A percentile compares a stretch with the other conserved stretches of the same genome.
Conservation (phyloP, 2,329 filamentous ascomycete genomes). For the Coniochaeta sp. region DNA sequence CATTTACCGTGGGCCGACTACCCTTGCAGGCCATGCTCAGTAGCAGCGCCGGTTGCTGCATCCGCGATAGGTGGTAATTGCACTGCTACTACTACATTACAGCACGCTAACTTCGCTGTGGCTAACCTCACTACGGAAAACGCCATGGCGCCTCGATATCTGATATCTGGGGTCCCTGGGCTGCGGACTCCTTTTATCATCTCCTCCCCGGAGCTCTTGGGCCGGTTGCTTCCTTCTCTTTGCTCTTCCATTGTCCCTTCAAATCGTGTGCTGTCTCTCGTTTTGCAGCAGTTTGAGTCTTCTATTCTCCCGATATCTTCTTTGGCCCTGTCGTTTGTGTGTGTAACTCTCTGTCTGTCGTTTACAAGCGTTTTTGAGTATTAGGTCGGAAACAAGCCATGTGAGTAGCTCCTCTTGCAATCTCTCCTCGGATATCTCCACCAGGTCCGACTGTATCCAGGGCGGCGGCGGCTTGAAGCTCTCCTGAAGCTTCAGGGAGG, state of each 20-base stretch:
- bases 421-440: background rate
- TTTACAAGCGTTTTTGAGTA: background rate
- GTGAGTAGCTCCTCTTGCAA: background rate
- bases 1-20: background rate
- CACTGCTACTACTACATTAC: background rate
- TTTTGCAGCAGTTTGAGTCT: background rate
- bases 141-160: slow-evolving; percentile 2
- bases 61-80: background rate
- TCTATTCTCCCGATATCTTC: background rate
- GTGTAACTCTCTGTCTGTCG: background rate
- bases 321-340: background rate
- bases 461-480: background rate
- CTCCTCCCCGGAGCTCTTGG: background rate
- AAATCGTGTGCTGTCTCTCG: background rate
- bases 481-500: background rate
- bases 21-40: background rate
- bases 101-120: background rate
- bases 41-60: background rate
- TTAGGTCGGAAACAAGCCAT: background rate
- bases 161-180: background rate
- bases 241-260: background rate
- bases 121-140: background rate
- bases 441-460: background rate
- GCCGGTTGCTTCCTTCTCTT: background rate
- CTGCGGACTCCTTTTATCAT: slow-evolving; percentile 1